Evolutionary conservation across 176 grass and related monocot species (phyloP), one percentile per base, ranked within the genome.

Genomic region (Chrysopogon serrulatus): DNA sequence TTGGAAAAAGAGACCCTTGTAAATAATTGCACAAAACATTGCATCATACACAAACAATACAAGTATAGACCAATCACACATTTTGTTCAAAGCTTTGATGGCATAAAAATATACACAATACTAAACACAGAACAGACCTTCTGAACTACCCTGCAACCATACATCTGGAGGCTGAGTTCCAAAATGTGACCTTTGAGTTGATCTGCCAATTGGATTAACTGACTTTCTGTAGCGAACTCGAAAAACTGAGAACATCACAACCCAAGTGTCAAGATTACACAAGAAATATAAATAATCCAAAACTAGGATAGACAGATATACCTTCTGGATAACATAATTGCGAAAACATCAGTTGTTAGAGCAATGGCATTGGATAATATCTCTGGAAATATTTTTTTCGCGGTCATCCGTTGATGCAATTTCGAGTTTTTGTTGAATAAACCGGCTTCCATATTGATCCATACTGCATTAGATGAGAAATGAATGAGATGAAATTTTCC

Each of bases 321-420:
- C 96, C 87, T 99, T 99, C 86, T 99, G 96, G 63, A 99, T 96
- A 28, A 99, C 96, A 94, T 99, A 99, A 91, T 99, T 99, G 83
- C 93, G 93, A 99, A 99, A 43, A 99, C 96, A 87, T 96, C 93
- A 66, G 96, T 99, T 89, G 94, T 99, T 32, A 99, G 84, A 86
- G 90, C 65, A 87, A 90, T 92, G 70, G 81, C 96, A 92, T 96
- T 86, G 65, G 89, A 79, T 62, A 99, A 86, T 82, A 99, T 99
- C 81, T 99, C 96, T 42, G 96, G 96, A 79, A 99, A 99, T 45
- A 99, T 94, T 82, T 90, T n/a, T 92, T 36, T 92, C 91, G 71
- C 91, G 92, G 27, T 94, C 93, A 41, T 96, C 96, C 40, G 68
- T 35, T 67, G 96, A 90, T 43, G 96, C 86, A 63, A 73, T 87